Evolutionary conservation across 208 protist genomes (phyloP).

Genomic region (Wallacemonas rigidus): DNA sequence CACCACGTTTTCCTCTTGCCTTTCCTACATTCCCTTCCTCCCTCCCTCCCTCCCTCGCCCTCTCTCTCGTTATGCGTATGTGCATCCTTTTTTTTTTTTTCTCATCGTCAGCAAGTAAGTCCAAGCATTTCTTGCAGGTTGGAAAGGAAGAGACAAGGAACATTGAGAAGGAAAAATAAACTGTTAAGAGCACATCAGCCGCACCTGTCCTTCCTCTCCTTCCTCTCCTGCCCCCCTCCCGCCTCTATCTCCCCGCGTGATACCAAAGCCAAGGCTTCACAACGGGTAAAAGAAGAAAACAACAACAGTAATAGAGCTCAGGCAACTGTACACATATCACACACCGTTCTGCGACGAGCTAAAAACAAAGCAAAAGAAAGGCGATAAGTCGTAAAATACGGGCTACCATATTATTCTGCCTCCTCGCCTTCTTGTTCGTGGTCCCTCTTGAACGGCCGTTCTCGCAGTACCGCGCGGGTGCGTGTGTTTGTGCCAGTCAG

Average conservation of each 20-base stretch:
- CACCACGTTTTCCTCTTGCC: background rate
- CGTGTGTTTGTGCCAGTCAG: background rate
- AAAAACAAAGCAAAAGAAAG: background rate
- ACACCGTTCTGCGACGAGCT: background rate
- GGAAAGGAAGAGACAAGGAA: background rate
- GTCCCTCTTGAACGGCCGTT: background rate
- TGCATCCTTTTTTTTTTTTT: background rate
- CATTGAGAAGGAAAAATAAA: background rate
- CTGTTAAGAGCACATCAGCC: background rate
- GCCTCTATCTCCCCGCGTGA: too few species aligned
- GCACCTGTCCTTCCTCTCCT: constrained; percentile 9
- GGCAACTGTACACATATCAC: too few species aligned
- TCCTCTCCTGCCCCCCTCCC: background rate
- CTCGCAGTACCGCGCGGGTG: background rate
- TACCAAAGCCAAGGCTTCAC: too few species aligned
- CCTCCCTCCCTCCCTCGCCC: background rate
- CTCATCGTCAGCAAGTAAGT: background rate
- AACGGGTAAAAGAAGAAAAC: constrained; percentile 14
- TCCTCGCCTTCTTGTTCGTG: background rate
- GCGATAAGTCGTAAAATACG: too few species aligned
- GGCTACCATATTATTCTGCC: background rate
- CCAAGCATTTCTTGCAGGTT: background rate
- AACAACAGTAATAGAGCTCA: background rate
- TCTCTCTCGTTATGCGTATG: background rate
- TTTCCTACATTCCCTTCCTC: background rate